These are phyloP conservation scores for Dipodascopsis tothii DNA, from an alignment of 805 yeast genomes.

Conservation along the genomic window DNA sequence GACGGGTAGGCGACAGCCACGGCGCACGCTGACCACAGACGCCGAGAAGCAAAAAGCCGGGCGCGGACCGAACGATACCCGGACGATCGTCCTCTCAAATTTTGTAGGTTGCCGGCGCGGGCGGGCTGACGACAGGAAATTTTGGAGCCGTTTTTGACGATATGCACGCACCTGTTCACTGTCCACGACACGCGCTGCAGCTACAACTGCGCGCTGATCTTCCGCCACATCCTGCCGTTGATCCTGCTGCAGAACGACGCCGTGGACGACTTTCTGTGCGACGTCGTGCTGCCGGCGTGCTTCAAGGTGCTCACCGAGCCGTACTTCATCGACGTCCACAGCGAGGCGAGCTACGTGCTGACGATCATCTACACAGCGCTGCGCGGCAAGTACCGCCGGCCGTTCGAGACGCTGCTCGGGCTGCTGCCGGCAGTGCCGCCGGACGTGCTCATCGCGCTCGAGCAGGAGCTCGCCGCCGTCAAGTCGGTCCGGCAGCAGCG, in stretches of 20 bases:
- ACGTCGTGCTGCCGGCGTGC: conserved; percentile 62
- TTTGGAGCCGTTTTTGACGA: conserved; percentile 67
- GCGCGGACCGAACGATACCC: conserved; percentile 18
- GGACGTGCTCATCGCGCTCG: conserved; percentile 56
- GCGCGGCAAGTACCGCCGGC: conserved; percentile 60
- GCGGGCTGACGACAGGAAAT: conserved; percentile 40
- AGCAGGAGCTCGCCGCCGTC: conserved; percentile 54
- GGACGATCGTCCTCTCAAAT: conserved; percentile 58
- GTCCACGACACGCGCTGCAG: conserved; percentile 89
- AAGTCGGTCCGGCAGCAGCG: conserved; percentile 70
- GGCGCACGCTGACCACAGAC: not conserved
- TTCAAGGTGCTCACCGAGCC: conserved; percentile 61
- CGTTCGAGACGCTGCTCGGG: conserved; percentile 51
- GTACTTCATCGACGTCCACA: conserved; percentile 76
- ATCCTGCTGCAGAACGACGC: conserved; percentile 62
- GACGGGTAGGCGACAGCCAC: not conserved
- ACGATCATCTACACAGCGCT: conserved; percentile 71
- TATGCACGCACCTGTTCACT: conserved; percentile 67
- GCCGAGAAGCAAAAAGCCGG: not conserved
- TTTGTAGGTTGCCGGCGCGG: not conserved
- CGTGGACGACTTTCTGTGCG: conserved; percentile 63
- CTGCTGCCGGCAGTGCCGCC: conserved; percentile 44
- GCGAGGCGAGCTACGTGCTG: conserved; percentile 85
- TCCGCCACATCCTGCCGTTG: conserved; percentile 65
- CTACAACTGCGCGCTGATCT: conserved; percentile 75